A percentile compares a stretch with the other conserved stretches of the same genome.
Evolutionary conservation across 305 asterid genomes (phyloP).

Genomic region (Fraxinus velutina): DNA sequence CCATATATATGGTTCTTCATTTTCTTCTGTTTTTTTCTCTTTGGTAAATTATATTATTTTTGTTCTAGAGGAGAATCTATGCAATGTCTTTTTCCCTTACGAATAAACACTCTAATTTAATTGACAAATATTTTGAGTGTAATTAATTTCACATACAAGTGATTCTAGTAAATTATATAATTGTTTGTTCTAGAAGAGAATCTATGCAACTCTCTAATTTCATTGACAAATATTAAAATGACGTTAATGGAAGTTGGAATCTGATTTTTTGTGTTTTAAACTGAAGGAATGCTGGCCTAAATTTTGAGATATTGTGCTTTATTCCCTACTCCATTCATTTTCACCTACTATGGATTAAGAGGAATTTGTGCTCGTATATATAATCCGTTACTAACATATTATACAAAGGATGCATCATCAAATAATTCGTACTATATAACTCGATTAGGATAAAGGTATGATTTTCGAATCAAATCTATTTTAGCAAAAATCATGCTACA

Average conservation of each 20-base stretch:
- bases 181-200: background rate
- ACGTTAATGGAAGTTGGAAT: slow-evolving; percentile 32
- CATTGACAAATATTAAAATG: background rate
- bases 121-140: background rate
- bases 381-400: background rate
- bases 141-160: slow-evolving; percentile 9
- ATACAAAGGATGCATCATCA: background rate
- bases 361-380: slow-evolving; percentile 15
- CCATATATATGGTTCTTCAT: too few relatives aligned
- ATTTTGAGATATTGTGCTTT: background rate
- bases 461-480: too few relatives aligned
- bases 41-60: too few relatives aligned
- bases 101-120: slow-evolving; percentile 8
- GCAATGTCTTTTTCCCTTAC: background rate
- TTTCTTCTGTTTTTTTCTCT: too few relatives aligned
- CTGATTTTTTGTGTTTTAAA: slow-evolving; percentile 24
- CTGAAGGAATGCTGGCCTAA: slow-evolving; percentile 22
- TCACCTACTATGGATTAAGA: background rate
- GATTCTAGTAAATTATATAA: too few relatives aligned
- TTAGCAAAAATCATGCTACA: too few relatives aligned
- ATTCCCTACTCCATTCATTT: background rate
- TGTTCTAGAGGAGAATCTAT: background rate
- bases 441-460: background rate
- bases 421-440: background rate
- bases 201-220: background rate